A percentile compares a stretch with the other conserved stretches of the same genome.
These are phyloP conservation scores for Diaporthe vexans DNA, from an alignment of 2,329 filamentous ascomycete species.

Conservation along the genomic window DNA sequence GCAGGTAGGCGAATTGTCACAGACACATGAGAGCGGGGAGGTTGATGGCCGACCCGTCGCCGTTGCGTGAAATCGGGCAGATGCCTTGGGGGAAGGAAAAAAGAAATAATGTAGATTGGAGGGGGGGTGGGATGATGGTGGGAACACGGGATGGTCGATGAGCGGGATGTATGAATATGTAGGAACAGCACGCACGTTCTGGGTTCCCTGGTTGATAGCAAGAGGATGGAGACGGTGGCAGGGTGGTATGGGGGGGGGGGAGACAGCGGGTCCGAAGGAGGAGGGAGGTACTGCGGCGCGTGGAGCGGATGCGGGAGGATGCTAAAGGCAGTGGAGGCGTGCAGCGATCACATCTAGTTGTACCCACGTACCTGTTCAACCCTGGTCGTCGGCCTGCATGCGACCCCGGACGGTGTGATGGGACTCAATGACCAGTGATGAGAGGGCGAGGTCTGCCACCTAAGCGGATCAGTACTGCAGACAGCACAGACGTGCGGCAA, in stretches of 20 bases:
- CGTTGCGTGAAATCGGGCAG: conserved; percentile 8
- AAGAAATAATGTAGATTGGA: conserved; percentile 28
- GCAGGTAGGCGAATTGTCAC: not conserved
- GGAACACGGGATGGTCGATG: conserved; percentile 32
- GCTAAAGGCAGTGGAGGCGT: conserved; percentile 38
- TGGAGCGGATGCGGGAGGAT: conserved; percentile 37
- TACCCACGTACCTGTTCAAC: conserved; percentile 29
- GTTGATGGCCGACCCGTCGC: conserved; percentile 10
- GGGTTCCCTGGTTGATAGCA: conserved; percentile 39
- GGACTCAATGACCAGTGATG: conserved; percentile 32
- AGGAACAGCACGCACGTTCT: conserved; percentile 38
- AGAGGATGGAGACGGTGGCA: conserved; percentile 30
- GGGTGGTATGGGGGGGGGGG: conserved; percentile 19
- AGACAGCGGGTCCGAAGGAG: conserved; percentile 34
- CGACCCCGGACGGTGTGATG: conserved; percentile 27
- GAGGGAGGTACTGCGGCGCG: conserved; percentile 35
- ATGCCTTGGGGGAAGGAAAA: not conserved
- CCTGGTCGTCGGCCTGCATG: conserved; percentile 25
- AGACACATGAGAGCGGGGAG: conserved; percentile 1
- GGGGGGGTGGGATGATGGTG: conserved; percentile 33
- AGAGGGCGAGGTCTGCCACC: conserved; percentile 15
- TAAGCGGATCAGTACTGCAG: conserved; percentile 23
- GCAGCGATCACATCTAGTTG: conserved; percentile 35
- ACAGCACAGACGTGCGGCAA: conserved; percentile 32
- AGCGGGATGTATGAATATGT: conserved; percentile 41